Percentiles rank a stretch among this genome's conserved stretches.
phyloP scores from a whole-genome alignment of 306 rosid genomes.

The Vigna hirtella region DNA sequence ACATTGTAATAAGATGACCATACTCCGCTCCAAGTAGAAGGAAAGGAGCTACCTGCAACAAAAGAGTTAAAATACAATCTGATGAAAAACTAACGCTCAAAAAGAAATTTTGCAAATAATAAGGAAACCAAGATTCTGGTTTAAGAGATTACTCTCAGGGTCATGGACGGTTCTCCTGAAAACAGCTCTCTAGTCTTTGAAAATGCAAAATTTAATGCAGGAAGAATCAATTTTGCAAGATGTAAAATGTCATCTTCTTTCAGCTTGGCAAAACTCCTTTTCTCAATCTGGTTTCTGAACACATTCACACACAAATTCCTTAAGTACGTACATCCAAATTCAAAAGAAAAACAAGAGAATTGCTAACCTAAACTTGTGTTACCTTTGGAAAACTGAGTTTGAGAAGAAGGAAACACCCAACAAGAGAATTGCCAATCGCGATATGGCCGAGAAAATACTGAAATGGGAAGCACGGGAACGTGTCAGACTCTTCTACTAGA shows the following conservation, averaged over 20 bases:
- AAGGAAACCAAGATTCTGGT: conserved; percentile 21
- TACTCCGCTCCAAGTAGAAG: conserved; percentile 86
- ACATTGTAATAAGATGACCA: conserved; percentile 77
- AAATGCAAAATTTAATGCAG: conserved; percentile 69
- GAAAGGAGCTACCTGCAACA: conserved; percentile 74
- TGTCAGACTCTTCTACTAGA: conserved; percentile 33
- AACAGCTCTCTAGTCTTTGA: conserved; percentile 68
- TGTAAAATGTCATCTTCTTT: conserved; percentile 80
- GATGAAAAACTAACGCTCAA: conserved; percentile 4
- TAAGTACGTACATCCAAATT: conserved; percentile 13
- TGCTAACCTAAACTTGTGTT: neutral
- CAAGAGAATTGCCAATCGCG: conserved; percentile 67
- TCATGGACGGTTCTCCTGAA: conserved; percentile 90
- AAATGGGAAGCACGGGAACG: conserved; percentile 14
- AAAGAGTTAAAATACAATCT: neutral
- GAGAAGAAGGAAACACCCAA: conserved; percentile 77
- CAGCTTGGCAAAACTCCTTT: conserved; percentile 51
- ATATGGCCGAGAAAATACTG: conserved; percentile 77
- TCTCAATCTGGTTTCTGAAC: conserved; percentile 59
- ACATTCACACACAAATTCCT: conserved; percentile 23
- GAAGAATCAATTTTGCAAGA: conserved; percentile 72
- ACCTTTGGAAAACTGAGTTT: conserved; percentile 80
- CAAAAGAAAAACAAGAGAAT: conserved; percentile 1
- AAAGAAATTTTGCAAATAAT: conserved; percentile 8
- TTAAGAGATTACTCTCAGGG: conserved; percentile 69